Evolutionary conservation across 2,329 filamentous ascomycete genomes (phyloP).

Genomic region (Alternaria brassicae): DNA sequence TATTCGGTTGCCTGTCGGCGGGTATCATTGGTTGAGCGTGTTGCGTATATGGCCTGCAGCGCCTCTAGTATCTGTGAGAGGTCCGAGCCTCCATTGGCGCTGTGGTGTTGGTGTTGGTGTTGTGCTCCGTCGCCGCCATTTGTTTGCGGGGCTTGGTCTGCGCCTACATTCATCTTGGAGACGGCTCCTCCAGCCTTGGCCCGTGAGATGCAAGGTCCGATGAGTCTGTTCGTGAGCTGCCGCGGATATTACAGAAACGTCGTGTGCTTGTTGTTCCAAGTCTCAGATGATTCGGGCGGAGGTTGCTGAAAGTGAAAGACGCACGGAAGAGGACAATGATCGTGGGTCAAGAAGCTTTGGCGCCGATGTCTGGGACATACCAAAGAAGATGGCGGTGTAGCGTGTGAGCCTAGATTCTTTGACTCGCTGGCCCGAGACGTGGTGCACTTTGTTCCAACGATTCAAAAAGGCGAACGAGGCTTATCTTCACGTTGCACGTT

Average conservation of each 20-base stretch:
- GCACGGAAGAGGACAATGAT: constrained; percentile 19
- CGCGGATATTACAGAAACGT: background rate
- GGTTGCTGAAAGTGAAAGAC: constrained; percentile 20
- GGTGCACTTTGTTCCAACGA: constrained; percentile 1
- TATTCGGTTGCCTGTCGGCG: constrained; percentile 84
- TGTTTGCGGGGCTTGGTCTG: constrained; percentile 36
- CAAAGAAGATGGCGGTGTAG: constrained; percentile 26
- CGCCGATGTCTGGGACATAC: constrained; percentile 21
- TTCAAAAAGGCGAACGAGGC: background rate
- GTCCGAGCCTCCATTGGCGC: constrained; percentile 37
- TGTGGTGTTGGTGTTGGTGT: constrained; percentile 18
- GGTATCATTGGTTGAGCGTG: constrained; percentile 78
- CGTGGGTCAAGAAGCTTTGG: constrained; percentile 22
- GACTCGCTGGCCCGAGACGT: background rate
- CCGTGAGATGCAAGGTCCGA: background rate
- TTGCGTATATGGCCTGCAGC: constrained; percentile 84
- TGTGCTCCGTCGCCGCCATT: constrained; percentile 19
- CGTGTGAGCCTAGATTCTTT: constrained; percentile 13
- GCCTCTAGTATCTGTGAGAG: constrained; percentile 80
- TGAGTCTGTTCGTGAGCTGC: background rate
- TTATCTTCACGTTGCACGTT: constrained; percentile 7
- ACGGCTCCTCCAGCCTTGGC: constrained; percentile 19
- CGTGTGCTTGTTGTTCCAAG: background rate
- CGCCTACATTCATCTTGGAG: constrained; percentile 43
- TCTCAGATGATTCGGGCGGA: constrained; percentile 2